phyloP scores from a whole-genome alignment of 805 yeast genomes.

The Starmerella asiatica region DNA sequence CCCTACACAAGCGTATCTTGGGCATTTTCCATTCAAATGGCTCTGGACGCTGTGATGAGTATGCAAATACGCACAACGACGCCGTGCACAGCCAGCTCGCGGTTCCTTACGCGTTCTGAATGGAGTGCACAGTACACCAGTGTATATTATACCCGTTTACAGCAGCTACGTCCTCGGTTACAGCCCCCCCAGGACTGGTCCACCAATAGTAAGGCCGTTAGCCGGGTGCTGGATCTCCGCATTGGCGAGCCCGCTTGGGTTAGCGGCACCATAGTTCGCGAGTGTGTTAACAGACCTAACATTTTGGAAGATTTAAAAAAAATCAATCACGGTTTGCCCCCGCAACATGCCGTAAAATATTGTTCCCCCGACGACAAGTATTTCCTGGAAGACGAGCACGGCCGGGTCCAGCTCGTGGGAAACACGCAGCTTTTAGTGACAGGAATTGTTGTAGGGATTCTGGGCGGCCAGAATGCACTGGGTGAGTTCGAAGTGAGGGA shows the following conservation, averaged over 20 bases:
- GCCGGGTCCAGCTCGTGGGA: slow-evolving; percentile 46
- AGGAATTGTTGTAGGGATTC: slow-evolving; percentile 72
- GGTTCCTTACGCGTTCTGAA: background rate
- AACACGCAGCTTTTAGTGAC: slow-evolving; percentile 45
- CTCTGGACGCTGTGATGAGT: too few relatives aligned
- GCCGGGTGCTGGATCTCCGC: slow-evolving; percentile 47
- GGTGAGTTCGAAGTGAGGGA: slow-evolving; percentile 81
- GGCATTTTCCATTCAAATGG: too few relatives aligned
- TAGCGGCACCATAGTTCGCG: slow-evolving; percentile 74
- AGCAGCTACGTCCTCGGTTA: slow-evolving; percentile 35
- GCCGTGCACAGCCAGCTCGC: background rate
- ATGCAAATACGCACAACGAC: background rate
- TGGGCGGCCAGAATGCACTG: slow-evolving; percentile 73
- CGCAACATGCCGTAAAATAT: slow-evolving; percentile 24
- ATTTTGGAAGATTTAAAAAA: slow-evolving; percentile 63
- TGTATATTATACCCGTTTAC: slow-evolving; percentile 43
- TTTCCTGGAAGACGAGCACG: slow-evolving; percentile 85
- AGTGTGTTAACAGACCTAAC: slow-evolving; percentile 73
- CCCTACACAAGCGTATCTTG: too few relatives aligned
- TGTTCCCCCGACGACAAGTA: slow-evolving; percentile 38
- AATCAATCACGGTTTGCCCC: slow-evolving; percentile 19
- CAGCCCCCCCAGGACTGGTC: slow-evolving; percentile 34
- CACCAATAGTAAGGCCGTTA: slow-evolving; percentile 42
- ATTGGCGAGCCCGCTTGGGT: slow-evolving; percentile 61
- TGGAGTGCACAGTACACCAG: slow-evolving; percentile 40